Evolutionary conservation across 1,139 yeast species (phyloP).

Genomic region (Kazachstania sp.): DNA sequence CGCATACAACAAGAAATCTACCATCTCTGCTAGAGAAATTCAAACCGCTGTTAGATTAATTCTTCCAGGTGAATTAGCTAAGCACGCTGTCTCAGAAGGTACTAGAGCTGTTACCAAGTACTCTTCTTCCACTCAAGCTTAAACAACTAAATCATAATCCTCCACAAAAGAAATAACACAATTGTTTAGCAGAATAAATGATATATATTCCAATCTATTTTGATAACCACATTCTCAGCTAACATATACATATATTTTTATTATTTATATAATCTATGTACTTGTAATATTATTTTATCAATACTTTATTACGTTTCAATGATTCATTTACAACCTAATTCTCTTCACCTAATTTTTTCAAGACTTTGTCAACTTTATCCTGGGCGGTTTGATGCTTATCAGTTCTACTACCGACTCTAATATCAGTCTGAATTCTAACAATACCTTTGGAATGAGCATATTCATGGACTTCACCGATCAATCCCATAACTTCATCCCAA

Average conservation of each 20-base stretch:
- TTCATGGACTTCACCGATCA: constrained; percentile 75
- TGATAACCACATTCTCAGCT: not conserved
- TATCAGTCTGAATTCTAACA: constrained; percentile 72
- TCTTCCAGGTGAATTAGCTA: constrained; percentile 99
- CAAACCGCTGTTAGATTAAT: constrained; percentile 99
- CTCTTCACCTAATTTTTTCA: constrained; percentile 23
- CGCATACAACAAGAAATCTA: constrained; percentile 98
- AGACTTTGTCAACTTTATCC: constrained; percentile 57
- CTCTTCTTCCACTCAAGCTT: constrained; percentile 59
- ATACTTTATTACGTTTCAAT: not conserved
- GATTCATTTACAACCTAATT: not conserved
- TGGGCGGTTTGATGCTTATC: constrained; percentile 60
- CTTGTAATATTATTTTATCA: not conserved
- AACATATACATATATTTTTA: no score
- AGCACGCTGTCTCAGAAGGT: constrained; percentile 99
- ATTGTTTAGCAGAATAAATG: not conserved
- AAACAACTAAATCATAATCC: no score
- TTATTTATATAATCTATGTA: not conserved
- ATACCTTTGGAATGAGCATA: constrained; percentile 60
- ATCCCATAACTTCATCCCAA: constrained; percentile 77
- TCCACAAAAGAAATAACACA: not conserved
- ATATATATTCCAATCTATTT: not conserved
- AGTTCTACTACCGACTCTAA: constrained; percentile 70
- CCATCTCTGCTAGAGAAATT: constrained; percentile 98
- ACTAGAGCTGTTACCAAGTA: constrained; percentile 99